Evolutionary conservation across 2,329 filamentous ascomycete genomes (phyloP).

Genomic region (Pestalotiopsis sp.): DNA sequence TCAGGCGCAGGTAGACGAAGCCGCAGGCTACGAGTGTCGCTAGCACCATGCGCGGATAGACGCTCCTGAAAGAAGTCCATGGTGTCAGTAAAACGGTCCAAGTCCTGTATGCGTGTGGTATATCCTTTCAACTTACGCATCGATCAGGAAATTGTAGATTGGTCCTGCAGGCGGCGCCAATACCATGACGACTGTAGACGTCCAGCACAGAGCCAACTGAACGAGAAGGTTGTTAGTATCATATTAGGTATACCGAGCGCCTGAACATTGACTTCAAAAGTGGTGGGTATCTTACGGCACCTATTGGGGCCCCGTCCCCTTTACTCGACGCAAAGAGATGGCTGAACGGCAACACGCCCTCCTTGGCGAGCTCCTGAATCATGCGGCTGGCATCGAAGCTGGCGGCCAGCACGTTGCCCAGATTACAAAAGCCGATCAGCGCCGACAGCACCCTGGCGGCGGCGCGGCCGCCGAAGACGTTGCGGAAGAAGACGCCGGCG

Average conservation of each 20-base stretch:
- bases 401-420: neutral
- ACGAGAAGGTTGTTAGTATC: neutral
- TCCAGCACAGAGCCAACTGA: neutral
- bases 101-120: neutral
- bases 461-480: neutral
- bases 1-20: neutral
- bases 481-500: neutral
- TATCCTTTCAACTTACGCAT: neutral
- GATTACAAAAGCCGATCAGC: neutral
- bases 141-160: neutral
- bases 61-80: neutral
- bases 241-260: no score
- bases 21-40: neutral
- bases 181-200: neutral
- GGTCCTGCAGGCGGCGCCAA: neutral
- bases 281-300: neutral
- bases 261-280: neutral
- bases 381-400: neutral
- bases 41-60: neutral
- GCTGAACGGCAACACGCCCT: neutral
- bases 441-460: neutral
- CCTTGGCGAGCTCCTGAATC: constrained; percentile 1
- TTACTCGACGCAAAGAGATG: neutral
- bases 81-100: neutral
- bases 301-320: neutral